Evolutionary conservation across 257 asterid species (phyloP), one percentile per base, ranked within the genome.

Genomic region (Fraxinus cuspidata): DNA sequence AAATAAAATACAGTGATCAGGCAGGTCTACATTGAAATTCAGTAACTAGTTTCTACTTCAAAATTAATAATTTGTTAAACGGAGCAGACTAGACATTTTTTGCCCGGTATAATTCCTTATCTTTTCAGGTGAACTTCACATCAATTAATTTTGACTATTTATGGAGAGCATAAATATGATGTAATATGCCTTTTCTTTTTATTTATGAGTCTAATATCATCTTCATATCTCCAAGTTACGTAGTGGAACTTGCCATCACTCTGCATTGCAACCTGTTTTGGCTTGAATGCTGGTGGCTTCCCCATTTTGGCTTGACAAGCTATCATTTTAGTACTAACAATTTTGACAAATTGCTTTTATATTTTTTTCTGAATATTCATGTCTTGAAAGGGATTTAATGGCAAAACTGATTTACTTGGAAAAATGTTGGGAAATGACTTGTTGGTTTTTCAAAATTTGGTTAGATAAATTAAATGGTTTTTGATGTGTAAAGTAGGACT

Each of bases 401-500:
- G 64, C 71, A 77, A 31, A 69, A 35, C 29, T 64, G 69, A 74
- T 38, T 58, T 34, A 42, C 72, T 47, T 47, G 72, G 74, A 38
- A 28, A 18, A 64, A 42, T 64, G n/a, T 37, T 32, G 58, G 64
- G 78, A 80, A 65, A 21, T 70, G 76, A 27, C 27, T 31, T 31
- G 23, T 16, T 29, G 19, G 19, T 42, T 40, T 72, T 68, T 37
- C 44, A n/a, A 31, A 47, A 19, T 3, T 38, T 49, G 64, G 63
- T 42, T 47, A 29, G 85, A 44, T 44, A 38, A 38, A 56, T 77
- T 16, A 80, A 38, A 64, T 75, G 64, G 53, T 58, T 47, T 76
- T 83, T 79, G 68, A 29, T 42, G n/a, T 76, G 68, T 58, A 58
- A 68, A 35, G 77, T 34, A 47, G 66, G 71, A 71, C 49, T 79